These are phyloP conservation scores for Mucor irregularis DNA, from an alignment of 371 early-diverging fungal species.

Conservation along the genomic window DNA sequence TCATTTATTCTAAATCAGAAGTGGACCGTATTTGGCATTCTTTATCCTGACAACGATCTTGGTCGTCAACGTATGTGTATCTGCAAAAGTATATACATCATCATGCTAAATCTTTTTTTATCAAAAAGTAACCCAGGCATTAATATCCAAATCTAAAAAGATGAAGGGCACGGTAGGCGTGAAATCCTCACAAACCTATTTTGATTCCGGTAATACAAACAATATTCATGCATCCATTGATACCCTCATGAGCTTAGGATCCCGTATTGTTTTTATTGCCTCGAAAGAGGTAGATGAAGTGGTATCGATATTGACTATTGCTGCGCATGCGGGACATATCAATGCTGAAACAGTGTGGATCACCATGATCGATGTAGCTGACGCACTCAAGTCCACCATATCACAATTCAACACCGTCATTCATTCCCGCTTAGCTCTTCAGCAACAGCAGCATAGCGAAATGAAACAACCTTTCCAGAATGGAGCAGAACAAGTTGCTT, in stretches of 20 bases:
- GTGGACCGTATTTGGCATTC: conserved; percentile 52
- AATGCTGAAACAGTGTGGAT: conserved; percentile 43
- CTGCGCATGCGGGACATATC: conserved; percentile 40
- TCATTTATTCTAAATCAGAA: conserved; percentile 52
- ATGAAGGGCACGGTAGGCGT: neutral
- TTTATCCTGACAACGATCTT: conserved; percentile 50
- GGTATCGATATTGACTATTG: conserved; percentile 24
- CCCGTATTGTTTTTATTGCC: conserved; percentile 1
- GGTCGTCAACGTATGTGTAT: conserved; percentile 58
- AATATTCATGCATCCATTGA: conserved; percentile 13
- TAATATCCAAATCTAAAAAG: conserved; percentile 4
- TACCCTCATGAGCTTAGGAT: conserved; percentile 5
- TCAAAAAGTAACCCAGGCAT: neutral
- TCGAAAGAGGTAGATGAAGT: neutral
- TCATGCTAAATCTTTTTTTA: too few relatives aligned
- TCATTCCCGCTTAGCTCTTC: too few relatives aligned
- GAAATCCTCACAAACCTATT: neutral
- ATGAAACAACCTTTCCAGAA: conserved; percentile 5
- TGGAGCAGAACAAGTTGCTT: conserved; percentile 27
- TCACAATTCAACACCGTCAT: too few relatives aligned
- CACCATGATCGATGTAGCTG: conserved; percentile 17
- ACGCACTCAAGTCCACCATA: too few relatives aligned
- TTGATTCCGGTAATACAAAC: conserved; percentile 2
- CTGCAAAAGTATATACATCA: too few relatives aligned
- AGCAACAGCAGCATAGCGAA: too few relatives aligned